Percentiles rank a stretch among this genome's conserved stretches.
These are phyloP conservation scores for Solanum chaucha DNA, from an alignment of 257 asterid species.

Conservation along the genomic window DNA sequence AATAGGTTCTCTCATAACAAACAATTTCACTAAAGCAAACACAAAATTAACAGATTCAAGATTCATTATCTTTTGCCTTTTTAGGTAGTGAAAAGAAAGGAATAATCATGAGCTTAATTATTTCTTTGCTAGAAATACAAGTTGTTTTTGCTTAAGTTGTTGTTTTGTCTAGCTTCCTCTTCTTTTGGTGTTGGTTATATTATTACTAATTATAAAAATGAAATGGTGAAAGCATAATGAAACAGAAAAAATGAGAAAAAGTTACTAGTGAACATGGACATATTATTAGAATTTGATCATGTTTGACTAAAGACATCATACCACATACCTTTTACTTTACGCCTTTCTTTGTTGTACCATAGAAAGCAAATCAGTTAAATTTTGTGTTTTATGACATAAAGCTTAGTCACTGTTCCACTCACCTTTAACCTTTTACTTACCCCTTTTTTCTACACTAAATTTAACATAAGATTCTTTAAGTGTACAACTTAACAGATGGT, in stretches of 20 bases:
- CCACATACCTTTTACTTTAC: not conserved
- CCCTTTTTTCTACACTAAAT: not conserved
- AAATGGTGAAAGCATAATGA: not conserved
- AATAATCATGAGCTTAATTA: not conserved
- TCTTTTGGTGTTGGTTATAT: not conserved
- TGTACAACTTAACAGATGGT: not conserved
- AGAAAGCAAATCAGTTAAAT: not conserved
- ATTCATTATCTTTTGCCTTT: not conserved
- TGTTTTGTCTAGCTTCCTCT: not conserved
- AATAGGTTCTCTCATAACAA: not conserved
- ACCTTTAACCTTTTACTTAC: not conserved
- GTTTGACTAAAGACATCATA: not conserved
- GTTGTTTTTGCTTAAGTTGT: not conserved
- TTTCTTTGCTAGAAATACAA: not conserved
- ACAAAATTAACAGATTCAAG: not conserved
- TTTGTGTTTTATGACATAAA: not conserved
- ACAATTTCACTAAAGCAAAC: not conserved
- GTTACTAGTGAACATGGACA: not conserved
- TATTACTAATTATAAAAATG: not conserved
- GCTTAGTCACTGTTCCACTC: conserved; percentile 2
- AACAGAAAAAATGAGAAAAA: not conserved
- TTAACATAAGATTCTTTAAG: not conserved
- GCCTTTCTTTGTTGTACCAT: not conserved
- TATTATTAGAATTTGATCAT: not conserved
- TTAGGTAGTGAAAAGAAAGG: not conserved